These are phyloP conservation scores for Acmispon strigosus DNA, from an alignment of 306 rosid genomes.

Conservation along the genomic window DNA sequence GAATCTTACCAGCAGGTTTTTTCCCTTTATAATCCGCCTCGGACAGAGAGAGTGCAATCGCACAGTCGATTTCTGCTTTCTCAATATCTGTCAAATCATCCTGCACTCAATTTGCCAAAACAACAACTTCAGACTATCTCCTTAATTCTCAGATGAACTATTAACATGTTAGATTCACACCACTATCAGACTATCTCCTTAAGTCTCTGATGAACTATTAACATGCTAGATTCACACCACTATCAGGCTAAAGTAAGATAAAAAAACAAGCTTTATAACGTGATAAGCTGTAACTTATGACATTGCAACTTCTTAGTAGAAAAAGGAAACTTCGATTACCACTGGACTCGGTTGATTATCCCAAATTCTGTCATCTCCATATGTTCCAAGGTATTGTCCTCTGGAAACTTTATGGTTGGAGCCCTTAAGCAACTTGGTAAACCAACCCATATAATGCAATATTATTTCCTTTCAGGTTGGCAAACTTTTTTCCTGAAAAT, in stretches of 20 bases:
- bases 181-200: background rate
- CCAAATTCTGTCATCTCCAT: slow-evolving; percentile 50
- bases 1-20: slow-evolving; percentile 48
- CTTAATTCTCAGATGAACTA: background rate
- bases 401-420: slow-evolving; percentile 38
- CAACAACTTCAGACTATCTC: slow-evolving; percentile 20
- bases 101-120: slow-evolving; percentile 42
- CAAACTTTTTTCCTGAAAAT: slow-evolving; percentile 37
- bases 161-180: slow-evolving; percentile 5
- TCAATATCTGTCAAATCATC: slow-evolving; percentile 49
- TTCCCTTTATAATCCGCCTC: slow-evolving; percentile 59
- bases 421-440: slow-evolving; percentile 69
- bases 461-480: slow-evolving; percentile 21
- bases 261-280: slow-evolving; percentile 13
- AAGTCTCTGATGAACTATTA: slow-evolving; percentile 3
- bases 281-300: background rate
- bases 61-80: slow-evolving; percentile 56
- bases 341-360: slow-evolving; percentile 43
- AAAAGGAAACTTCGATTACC: slow-evolving; percentile 40
- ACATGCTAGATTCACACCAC: background rate
- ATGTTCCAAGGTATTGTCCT: slow-evolving; percentile 42
- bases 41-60: slow-evolving; percentile 69
- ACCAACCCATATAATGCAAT: slow-evolving; percentile 63
- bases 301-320: background rate
- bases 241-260: background rate